These are phyloP conservation scores for Tuber brumale DNA, from an alignment of 495 filamentous ascomycete species.

Conservation along the genomic window DNA sequence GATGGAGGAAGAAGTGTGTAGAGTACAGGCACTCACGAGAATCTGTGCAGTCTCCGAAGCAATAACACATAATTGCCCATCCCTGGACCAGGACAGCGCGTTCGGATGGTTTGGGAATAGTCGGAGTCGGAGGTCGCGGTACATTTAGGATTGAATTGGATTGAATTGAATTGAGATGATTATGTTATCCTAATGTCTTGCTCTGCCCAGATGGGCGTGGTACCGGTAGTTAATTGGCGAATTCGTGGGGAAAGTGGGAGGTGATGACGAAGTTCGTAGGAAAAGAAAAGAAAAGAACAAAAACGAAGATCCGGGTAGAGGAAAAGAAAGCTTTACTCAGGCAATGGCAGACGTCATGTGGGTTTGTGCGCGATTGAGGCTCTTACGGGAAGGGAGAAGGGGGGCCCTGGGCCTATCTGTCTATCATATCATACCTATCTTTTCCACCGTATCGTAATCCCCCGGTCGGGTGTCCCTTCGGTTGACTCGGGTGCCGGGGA, in stretches of 20 bases:
- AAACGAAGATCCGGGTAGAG: no score
- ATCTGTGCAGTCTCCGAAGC: slow-evolving; percentile 55
- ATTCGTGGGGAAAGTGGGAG: background rate
- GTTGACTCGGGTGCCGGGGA: background rate
- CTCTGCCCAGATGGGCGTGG: background rate
- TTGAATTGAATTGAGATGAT: background rate
- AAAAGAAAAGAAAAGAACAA: no score
- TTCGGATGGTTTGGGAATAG: slow-evolving; percentile 45
- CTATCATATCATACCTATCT: no score
- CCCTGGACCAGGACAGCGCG: slow-evolving; percentile 57
- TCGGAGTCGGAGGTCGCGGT: slow-evolving; percentile 41
- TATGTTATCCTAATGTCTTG: background rate
- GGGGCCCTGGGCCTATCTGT: background rate
- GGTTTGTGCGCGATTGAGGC: background rate
- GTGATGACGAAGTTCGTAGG: background rate
- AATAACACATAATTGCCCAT: slow-evolving; percentile 57
- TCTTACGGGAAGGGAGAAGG: background rate
- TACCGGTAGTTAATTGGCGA: background rate
- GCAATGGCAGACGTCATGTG: background rate
- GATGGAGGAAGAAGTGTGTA: background rate
- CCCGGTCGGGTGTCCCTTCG: background rate
- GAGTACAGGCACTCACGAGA: slow-evolving; percentile 43
- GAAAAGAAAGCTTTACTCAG: background rate
- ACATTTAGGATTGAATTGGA: slow-evolving; percentile 15
- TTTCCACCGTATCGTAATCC: background rate